Evolutionary conservation across 2,329 filamentous ascomycete species (phyloP).

Genomic region (Diaporthe aspalathi): DNA sequence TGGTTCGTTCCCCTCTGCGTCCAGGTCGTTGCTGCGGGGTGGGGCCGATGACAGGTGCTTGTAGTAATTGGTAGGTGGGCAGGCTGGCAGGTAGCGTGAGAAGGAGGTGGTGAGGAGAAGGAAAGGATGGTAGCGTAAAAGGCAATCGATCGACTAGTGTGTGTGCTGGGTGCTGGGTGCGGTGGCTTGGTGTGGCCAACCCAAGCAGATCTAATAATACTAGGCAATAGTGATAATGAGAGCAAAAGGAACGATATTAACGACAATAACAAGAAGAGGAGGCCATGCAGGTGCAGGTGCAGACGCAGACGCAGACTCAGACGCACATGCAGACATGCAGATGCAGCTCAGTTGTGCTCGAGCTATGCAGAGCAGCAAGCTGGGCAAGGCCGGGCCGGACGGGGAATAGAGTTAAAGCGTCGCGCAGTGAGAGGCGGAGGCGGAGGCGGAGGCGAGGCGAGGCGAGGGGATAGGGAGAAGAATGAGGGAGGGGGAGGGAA

Average conservation of each 20-base stretch:
- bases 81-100: too few relatives aligned
- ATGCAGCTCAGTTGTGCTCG: background rate
- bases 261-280: conserved; percentile 13
- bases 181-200: background rate
- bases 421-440: background rate
- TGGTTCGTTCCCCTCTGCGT: background rate
- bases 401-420: background rate
- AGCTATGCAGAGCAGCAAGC: background rate
- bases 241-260: background rate
- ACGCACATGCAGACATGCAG: background rate
- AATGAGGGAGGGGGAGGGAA: too few relatives aligned
- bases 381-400: too few relatives aligned
- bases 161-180: background rate
- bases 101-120: conserved; percentile 21
- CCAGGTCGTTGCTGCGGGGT: conserved; percentile 12
- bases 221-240: conserved; percentile 7
- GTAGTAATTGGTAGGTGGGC: too few relatives aligned
- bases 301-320: too few relatives aligned
- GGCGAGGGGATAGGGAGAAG: background rate
- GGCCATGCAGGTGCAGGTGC: background rate
- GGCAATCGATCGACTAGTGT: conserved; percentile 25
- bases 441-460: too few relatives aligned
- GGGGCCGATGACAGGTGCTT: conserved; percentile 22
- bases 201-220: conserved; percentile 12
- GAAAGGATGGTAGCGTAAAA: conserved; percentile 6